Evolutionary conservation across 2,329 filamentous ascomycete genomes (phyloP), one percentile per base, ranked within the genome.

Genomic region (Epichloe uncinata): DNA sequence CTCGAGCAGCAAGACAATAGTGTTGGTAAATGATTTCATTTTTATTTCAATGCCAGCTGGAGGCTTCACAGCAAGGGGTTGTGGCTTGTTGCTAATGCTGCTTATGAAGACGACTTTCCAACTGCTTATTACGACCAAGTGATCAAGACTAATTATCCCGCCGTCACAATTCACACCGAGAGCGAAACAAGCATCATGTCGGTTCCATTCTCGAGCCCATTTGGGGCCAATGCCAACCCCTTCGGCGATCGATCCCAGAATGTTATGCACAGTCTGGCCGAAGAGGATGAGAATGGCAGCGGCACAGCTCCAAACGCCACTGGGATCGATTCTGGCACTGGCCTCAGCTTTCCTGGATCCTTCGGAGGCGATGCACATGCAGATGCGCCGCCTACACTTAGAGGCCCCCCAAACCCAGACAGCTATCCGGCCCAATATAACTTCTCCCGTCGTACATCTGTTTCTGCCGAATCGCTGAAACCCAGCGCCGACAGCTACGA

Each of bases 401-500:
- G 74, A 64, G 67, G 66, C 58, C 64, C 73, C 74, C 74, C 75
- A 51, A 78, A 79, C 53, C 70, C 77, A 38, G 82, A 87, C 56
- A 82, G 80, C 59, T 87, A 95, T 63, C 93, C 93, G 50, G 85
- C 80, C 58, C 90, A 97, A 66, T 97, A 96, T 71, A 95, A 95
- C 66, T 84, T 95, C 69, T 86, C 81, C 59, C 85, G 93, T 55
- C 87, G 93, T 60, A 96, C 90, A 38, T 97, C 93, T 3, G 93
- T 98, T 48, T 97, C 93, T 40, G 93, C 93, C 47, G 93, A 98
- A 69, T 96, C 91, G 2, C 76, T 97, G 61, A 95, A 95, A 67
- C 93, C 93, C 16, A 86, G 83, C 45, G 82, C 85, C 34, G 84
- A 89, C 53, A 80, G 81, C 51, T 84, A 87, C 60, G 88, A 93